Evolutionary conservation across 176 grass and related monocot species (phyloP), one percentile per base, ranked within the genome.

Genomic region (Phoenix roebelenii): DNA sequence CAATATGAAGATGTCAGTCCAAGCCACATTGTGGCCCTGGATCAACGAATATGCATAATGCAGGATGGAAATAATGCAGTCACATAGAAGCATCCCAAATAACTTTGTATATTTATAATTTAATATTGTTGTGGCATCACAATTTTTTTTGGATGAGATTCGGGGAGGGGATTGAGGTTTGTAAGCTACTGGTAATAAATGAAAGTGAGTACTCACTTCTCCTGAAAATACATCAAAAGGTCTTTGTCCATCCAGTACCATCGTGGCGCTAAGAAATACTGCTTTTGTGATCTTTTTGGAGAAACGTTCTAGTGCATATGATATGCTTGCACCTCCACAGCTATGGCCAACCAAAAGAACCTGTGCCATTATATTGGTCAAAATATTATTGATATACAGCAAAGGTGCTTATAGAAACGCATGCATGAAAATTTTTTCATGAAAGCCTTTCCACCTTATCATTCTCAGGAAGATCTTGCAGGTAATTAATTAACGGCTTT

Each of bases 301-400:
- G 51, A 23, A 92, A 20, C 74, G 22, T 26, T 98, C 82, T 54
- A 92, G 44, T 1, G 84, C 84, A 78, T 85, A 92, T 39, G 93
- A 98, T 23, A 92, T 66, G 20, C 82, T 83, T 69, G 93, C 93
- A 60, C 93, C 93, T 68, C 93, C 93, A 54, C 84, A 98, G 54
- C 93, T 98, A 72, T 98, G 93, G 12, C 83, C 93, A 3, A 98
- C 88, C 49, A 98, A 80, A 78, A 98, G 80, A 19, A 92, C 88
- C 89, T 95, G 80, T 60, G 79, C 29, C 53, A 54, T 18, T 30
- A 5, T 51, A 25, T 0, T 54, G 57, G 67, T 39, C 35, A 39
- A 39, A 39, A 39, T 39, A 39, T 39, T 39, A 39, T 39, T 39
- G 35, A 39, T 39, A 39, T 39, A 39, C 5, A 39, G 35, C 7